phyloP scores from a whole-genome alignment of 2,329 filamentous ascomycete genomes.

The Fusarium torulosum region DNA sequence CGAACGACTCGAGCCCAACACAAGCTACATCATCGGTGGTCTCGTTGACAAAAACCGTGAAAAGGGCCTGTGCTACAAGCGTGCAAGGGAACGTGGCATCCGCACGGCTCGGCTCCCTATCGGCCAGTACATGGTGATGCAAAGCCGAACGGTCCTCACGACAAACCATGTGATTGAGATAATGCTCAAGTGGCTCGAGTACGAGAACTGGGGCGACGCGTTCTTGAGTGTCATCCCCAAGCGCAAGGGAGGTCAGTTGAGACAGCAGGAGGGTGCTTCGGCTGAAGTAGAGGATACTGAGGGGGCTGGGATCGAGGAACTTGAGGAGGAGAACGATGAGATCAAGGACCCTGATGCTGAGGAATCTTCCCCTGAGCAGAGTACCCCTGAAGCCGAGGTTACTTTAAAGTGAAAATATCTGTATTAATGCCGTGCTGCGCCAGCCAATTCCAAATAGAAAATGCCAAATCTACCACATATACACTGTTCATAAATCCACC shows the following conservation, averaged over 20 bases:
- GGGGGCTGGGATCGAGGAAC: conserved; percentile 48
- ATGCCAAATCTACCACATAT: conserved; percentile 36
- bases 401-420: conserved; percentile 30
- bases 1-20: conserved; percentile 85
- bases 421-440: conserved; percentile 38
- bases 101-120: conserved; percentile 93
- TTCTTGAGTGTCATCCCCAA: conserved; percentile 91
- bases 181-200: conserved; percentile 92
- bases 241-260: conserved; percentile 84
- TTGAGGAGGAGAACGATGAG: conserved; percentile 49
- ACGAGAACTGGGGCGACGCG: conserved; percentile 89
- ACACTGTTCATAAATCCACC: conserved; percentile 34
- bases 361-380: conserved; percentile 9
- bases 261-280: conserved; percentile 50
- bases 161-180: conserved; percentile 98
- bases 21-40: conserved; percentile 92
- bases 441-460: conserved; percentile 31
- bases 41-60: conserved; percentile 96
- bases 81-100: conserved; percentile 79
- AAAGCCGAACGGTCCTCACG: conserved; percentile 84
- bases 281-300: conserved; percentile 39
- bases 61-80: conserved; percentile 92
- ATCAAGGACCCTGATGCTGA: conserved; percentile 42
- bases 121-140: conserved; percentile 94
- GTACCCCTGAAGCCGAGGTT: conserved; percentile 13